Conservation (phyloP, 108 stramenopile genomes). For the Licmophora abbreviata region DNA sequence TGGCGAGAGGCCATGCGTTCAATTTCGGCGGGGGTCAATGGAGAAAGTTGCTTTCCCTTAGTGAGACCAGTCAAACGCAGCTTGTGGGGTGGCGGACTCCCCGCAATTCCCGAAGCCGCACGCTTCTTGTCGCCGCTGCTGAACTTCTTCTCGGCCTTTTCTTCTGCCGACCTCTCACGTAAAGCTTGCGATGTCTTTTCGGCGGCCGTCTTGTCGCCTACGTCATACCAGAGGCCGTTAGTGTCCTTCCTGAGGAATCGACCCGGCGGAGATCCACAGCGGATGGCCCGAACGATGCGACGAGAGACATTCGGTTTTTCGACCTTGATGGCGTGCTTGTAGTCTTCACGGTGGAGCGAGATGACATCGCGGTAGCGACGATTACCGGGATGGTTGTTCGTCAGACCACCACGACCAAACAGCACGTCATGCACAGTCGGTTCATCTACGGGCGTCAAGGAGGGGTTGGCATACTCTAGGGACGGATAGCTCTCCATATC, state of each 20-base stretch:
- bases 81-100: no score
- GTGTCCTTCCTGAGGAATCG: conserved; percentile 63
- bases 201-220: conserved; percentile 53
- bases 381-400: conserved; percentile 75
- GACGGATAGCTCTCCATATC: neutral
- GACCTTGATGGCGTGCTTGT: conserved; percentile 52
- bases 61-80: neutral
- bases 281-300: conserved; percentile 45
- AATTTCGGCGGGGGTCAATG: neutral
- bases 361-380: conserved; percentile 71
- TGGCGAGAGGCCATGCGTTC: neutral
- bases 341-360: conserved; percentile 60
- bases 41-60: neutral
- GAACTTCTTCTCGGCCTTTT: conserved; percentile 36
- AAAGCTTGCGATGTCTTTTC: conserved; percentile 73
- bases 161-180: conserved; percentile 58
- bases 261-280: conserved; percentile 16
- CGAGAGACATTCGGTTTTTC: conserved; percentile 78
- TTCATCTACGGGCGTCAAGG: conserved; percentile 14
- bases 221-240: conserved; percentile 60
- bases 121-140: conserved; percentile 33
- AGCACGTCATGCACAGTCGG: conserved; percentile 34
- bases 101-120: conserved; percentile 7
- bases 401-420: conserved; percentile 65
- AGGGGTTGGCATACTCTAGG: conserved; percentile 13